Evolutionary conservation across 805 yeast species (phyloP), one percentile per base, ranked within the genome.

Genomic region (Saccharomycopsis capsularis): DNA sequence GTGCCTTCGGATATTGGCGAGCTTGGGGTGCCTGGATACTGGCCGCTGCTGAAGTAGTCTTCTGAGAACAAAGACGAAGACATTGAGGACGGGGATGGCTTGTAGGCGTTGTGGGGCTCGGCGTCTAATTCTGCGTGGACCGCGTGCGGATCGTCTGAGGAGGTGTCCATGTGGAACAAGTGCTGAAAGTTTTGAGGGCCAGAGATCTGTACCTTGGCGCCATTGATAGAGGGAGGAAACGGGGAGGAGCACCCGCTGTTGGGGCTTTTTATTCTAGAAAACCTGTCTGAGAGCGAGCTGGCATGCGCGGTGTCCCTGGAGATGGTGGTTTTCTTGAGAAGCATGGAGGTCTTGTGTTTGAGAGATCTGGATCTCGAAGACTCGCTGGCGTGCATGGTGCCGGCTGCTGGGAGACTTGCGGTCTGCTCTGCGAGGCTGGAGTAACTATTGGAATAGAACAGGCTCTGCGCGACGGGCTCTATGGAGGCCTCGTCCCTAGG

Each of bases 171-270:
- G 24, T 50, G 54, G 38, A 46, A 50, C n/a, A 50, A 24, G 29
- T 50, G 54, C 27, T 50, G 47, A 41, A 50, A 50, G 24, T 50
- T 42, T 34, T 50, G 54, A 30, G 54, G 54, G 4, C 46, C 51
- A 9, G 48, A 42, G 15, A 50, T 50, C 16, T 19, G 36, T 11
- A 40, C 24, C 23, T 22, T 44, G 23, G 23, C 15, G n/a, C n/a
- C n/a, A 36, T 25, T 36, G 18, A 6, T 9, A 11, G 38, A 34
- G 19, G 38, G 38, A 29, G 32, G 13, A 13, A 7, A 7, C 13
- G 32, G 32, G 32, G 11, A 9, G 32, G 32, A 7, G n/a, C n/a
- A n/a, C n/a, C n/a, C n/a, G n/a, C n/a, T n/a, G 7, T 27, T 39
- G 24, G 15, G n/a, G 5, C 38, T 30, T 21, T 36, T 36, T 24